Evolutionary conservation across 108 stramenopile species (phyloP).

Genomic region (Cyclostephanos invisitatus): DNA sequence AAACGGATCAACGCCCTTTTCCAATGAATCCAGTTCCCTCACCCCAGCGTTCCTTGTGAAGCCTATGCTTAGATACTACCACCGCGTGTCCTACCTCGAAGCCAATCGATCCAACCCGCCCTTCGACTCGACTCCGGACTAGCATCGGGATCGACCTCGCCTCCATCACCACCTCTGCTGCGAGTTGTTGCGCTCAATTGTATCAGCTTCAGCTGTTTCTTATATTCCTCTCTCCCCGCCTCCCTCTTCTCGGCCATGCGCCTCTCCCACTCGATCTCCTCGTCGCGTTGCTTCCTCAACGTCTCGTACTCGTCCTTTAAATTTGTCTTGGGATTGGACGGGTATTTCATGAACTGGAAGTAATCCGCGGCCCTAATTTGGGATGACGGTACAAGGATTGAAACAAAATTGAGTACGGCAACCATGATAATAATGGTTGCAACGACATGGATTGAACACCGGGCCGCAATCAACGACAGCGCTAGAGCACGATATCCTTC

Average conservation of each 20-base stretch:
- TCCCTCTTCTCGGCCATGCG: conserved; percentile 27
- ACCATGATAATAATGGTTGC: no score
- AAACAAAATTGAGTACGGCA: no score
- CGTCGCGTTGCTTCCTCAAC: conserved; percentile 53
- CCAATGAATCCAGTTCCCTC: conserved; percentile 1
- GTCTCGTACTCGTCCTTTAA: conserved; percentile 74
- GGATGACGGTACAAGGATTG: not conserved
- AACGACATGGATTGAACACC: no score
- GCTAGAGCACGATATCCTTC: no score
- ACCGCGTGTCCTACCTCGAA: conserved; percentile 18
- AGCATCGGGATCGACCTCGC: not conserved
- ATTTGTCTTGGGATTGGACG: conserved; percentile 80
- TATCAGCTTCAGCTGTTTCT: conserved; percentile 42
- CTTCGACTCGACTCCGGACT: conserved; percentile 12
- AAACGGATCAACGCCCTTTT: not conserved
- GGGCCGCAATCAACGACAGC: no score
- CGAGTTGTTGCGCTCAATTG: conserved; percentile 4
- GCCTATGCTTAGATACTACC: not conserved
- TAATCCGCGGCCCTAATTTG: conserved; percentile 64
- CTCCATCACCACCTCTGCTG: not conserved
- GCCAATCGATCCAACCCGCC: conserved; percentile 41
- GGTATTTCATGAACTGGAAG: conserved; percentile 88
- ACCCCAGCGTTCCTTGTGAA: not conserved
- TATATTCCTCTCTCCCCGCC: conserved; percentile 42
- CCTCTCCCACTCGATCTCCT: conserved; percentile 57